Evolutionary conservation across 139 green algal species (phyloP), one percentile per base, ranked within the genome.

Genomic region (Closterium sp.): DNA sequence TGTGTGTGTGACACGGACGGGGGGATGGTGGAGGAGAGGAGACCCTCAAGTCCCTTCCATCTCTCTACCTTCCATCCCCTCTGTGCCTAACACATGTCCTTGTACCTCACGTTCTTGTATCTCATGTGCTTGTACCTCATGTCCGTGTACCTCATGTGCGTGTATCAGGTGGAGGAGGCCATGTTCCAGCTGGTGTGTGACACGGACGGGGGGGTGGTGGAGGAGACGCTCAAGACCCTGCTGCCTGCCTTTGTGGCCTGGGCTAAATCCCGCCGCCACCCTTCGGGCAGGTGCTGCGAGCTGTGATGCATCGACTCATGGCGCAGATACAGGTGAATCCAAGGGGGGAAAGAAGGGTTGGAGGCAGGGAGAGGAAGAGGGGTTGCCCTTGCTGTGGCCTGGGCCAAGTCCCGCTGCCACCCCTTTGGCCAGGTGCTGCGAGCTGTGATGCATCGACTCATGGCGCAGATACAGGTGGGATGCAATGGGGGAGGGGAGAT

Each of bases 171-270:
- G 64, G 91, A 93, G 88, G 91, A 93, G 69, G 21, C 30, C 4
- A 10, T 93, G 25, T 93, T 93, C 34, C 21, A 23, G 43, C 88
- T 93, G 32, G 88, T 93, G 5, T 91, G 88, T 9, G 91, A 93
- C 34, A 30, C 89, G 33, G 88, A 34, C 10, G 91, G 88, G 31
- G 88, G 69, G 2, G 88, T 94, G 35, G 91, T 94, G 88, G 84
- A 94, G 83, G 66, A 86, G 34, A 85, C 34, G 8, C 84, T 94
- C 34, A 33, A 83, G 16, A 66, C 30, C 33, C 88, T 94, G 38
- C 34, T 94, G 91, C 91, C 91, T 4, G 88, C 88, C 19, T 69
- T 94, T 16, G 34, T 94, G 55, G 76, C 87, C 30, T 91, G 88
- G 88, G 36, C 87, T 9, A 91, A 93, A 35, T 30, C 64, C 4